These are phyloP conservation scores for Tuber aestivum DNA, from an alignment of 495 filamentous ascomycete species.

Conservation along the genomic window DNA sequence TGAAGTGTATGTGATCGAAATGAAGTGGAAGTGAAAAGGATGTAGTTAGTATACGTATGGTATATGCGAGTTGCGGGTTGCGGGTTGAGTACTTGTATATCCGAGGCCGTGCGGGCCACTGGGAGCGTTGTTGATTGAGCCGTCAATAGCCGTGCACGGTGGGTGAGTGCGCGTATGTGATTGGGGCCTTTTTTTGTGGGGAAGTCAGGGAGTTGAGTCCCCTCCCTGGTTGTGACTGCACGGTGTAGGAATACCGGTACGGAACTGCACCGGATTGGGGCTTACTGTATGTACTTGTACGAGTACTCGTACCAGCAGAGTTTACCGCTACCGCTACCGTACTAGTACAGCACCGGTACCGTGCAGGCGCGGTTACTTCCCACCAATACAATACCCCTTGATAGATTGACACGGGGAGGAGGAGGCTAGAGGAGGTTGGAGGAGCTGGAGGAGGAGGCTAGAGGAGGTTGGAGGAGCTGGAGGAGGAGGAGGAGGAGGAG, in stretches of 20 bases:
- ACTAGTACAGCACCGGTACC: not conserved
- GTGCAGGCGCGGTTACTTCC: not conserved
- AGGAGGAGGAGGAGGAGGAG: not conserved
- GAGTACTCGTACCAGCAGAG: too few relatives aligned
- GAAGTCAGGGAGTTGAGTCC: not conserved
- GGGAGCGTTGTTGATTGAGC: not conserved
- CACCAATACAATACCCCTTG: not conserved
- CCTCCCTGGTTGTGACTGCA: not conserved
- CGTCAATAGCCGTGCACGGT: not conserved
- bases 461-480: not conserved
- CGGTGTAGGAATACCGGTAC: not conserved
- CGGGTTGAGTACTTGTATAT: slow-evolving; percentile 39
- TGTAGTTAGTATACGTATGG: slow-evolving; percentile 8
- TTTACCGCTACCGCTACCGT: not conserved
- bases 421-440: not conserved
- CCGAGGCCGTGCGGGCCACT: slow-evolving; percentile 29
- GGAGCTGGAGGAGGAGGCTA: not conserved
- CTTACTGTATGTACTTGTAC: too few relatives aligned
- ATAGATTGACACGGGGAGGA: not conserved
- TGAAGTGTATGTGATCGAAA: not conserved
- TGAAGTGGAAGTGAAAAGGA: not conserved
- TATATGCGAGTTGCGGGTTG: slow-evolving; percentile 3
- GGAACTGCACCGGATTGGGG: not conserved
- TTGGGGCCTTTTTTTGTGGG: not conserved
- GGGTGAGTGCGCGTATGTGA: not conserved